These are phyloP conservation scores for Hypoxylon perforatum DNA, from an alignment of 495 filamentous ascomycete genomes.

Conservation along the genomic window DNA sequence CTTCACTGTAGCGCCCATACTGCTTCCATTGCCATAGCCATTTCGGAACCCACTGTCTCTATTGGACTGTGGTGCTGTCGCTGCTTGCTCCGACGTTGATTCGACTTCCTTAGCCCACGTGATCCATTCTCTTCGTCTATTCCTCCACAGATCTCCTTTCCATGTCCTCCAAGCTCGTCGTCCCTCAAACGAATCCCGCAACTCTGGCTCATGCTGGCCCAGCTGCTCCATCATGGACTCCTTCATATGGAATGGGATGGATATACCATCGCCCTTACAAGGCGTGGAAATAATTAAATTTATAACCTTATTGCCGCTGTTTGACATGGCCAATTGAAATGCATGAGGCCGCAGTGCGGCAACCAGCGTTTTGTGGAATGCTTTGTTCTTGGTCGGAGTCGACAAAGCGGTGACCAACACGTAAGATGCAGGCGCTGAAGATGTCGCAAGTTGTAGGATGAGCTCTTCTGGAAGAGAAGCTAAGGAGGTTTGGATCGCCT, in stretches of 20 bases:
- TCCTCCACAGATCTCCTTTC: slow-evolving; percentile 82
- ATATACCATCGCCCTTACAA: slow-evolving; percentile 52
- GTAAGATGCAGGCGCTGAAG: slow-evolving; percentile 61
- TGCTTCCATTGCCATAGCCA: slow-evolving; percentile 15
- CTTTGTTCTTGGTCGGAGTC: slow-evolving; percentile 65
- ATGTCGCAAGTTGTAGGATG: slow-evolving; percentile 51
- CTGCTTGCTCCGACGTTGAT: slow-evolving; percentile 19
- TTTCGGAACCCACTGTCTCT: slow-evolving; percentile 8
- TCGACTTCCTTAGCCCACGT: slow-evolving; percentile 69
- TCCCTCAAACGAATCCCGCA: slow-evolving; percentile 80
- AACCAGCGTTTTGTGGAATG: slow-evolving; percentile 61
- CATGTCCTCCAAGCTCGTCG: slow-evolving; percentile 91
- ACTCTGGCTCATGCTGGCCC: slow-evolving; percentile 63
- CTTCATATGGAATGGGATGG: slow-evolving; percentile 65
- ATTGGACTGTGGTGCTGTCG: slow-evolving; percentile 4
- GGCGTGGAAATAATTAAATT: slow-evolving; percentile 78
- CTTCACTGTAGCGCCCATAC: neutral
- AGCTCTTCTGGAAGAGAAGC: slow-evolving; percentile 50
- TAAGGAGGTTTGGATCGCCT: slow-evolving; percentile 56
- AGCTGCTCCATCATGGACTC: slow-evolving; percentile 61
- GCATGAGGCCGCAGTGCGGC: slow-evolving; percentile 64
- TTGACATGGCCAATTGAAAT: slow-evolving; percentile 73
- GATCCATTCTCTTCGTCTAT: slow-evolving; percentile 75
- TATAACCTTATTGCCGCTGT: slow-evolving; percentile 80
- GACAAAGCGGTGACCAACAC: slow-evolving; percentile 78